Evolutionary conservation across 2,329 filamentous ascomycete species (phyloP).

Genomic region (Septoria petroselini): DNA sequence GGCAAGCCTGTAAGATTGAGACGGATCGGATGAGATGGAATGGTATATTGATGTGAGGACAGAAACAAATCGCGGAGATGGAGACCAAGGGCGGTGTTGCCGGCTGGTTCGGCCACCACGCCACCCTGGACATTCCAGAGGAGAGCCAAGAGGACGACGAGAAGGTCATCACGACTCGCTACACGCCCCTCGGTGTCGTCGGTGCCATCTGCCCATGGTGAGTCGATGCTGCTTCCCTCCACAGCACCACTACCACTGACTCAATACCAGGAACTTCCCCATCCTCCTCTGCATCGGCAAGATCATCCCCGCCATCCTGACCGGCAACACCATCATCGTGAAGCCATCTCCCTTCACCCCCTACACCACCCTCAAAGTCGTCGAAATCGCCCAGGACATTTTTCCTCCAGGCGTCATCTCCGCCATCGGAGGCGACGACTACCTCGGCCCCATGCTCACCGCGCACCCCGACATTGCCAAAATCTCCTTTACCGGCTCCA

Average conservation of each 20-base stretch:
- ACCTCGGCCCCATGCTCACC: conserved; percentile 58
- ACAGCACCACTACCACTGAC: not conserved
- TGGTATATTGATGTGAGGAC: conserved; percentile 10
- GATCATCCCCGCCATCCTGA: conserved; percentile 55
- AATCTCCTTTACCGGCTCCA: conserved; percentile 63
- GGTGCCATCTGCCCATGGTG: conserved; percentile 46
- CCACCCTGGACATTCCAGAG: conserved; percentile 38
- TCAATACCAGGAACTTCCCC: conserved; percentile 46
- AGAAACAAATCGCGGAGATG: conserved; percentile 43
- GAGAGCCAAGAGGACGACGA: conserved; percentile 48
- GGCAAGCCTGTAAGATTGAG: conserved; percentile 38
- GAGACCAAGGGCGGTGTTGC: conserved; percentile 39
- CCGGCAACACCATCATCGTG: conserved; percentile 43
- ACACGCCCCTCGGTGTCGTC: conserved; percentile 49
- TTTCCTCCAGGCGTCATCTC: conserved; percentile 64
- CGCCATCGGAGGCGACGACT: conserved; percentile 58
- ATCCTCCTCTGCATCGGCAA: conserved; percentile 54
- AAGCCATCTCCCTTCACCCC: conserved; percentile 54
- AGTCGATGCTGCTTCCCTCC: not conserved
- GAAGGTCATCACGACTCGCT: conserved; percentile 48
- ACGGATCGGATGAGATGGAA: not conserved
- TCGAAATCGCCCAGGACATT: conserved; percentile 56
- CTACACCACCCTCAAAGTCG: conserved; percentile 59
- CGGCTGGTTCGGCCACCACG: conserved; percentile 42
- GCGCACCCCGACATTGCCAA: conserved; percentile 60